A percentile compares a stretch with the other conserved stretches of the same genome.
Evolutionary conservation across 768 basidiomycete species (phyloP).

Genomic region (Grammothele lineata): DNA sequence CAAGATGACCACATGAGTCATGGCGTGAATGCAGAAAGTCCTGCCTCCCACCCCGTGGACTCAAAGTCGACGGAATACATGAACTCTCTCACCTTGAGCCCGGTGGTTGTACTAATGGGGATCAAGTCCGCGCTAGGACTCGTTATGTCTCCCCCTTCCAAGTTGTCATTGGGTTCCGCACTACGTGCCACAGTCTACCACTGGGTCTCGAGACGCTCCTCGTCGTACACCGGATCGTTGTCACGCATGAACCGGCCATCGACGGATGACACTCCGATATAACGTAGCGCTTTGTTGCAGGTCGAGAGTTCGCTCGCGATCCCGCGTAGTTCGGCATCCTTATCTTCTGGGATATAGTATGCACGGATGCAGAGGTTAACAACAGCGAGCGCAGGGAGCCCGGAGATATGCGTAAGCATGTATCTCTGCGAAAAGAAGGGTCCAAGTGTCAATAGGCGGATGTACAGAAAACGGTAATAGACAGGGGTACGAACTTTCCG

Average conservation of each 20-base stretch:
- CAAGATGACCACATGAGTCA: too few relatives aligned
- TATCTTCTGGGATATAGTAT: constrained; percentile 1
- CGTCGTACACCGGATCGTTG: constrained; percentile 6
- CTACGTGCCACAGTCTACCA: constrained; percentile 4
- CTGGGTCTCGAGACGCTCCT: constrained; percentile 1
- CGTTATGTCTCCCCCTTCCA: too few relatives aligned
- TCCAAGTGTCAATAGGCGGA: background rate
- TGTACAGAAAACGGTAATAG: background rate
- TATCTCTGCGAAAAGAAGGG: background rate
- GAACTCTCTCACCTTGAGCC: constrained; percentile 6
- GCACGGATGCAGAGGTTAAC: constrained; percentile 9
- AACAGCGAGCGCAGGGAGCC: background rate
- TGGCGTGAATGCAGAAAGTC: background rate
- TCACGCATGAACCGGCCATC: constrained; percentile 4
- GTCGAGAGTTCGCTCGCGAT: background rate
- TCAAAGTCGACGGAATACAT: constrained; percentile 8
- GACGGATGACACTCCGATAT: constrained; percentile 4
- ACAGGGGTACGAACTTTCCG: background rate
- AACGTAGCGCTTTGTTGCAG: background rate
- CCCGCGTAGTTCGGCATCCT: background rate
- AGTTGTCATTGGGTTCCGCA: too few relatives aligned
- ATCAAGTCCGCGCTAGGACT: background rate
- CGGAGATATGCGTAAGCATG: constrained; percentile 1
- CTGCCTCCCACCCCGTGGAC: background rate
- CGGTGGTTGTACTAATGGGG: background rate